phyloP scores from a whole-genome alignment of 106 monocot genomes.

The Acorus calamus region DNA sequence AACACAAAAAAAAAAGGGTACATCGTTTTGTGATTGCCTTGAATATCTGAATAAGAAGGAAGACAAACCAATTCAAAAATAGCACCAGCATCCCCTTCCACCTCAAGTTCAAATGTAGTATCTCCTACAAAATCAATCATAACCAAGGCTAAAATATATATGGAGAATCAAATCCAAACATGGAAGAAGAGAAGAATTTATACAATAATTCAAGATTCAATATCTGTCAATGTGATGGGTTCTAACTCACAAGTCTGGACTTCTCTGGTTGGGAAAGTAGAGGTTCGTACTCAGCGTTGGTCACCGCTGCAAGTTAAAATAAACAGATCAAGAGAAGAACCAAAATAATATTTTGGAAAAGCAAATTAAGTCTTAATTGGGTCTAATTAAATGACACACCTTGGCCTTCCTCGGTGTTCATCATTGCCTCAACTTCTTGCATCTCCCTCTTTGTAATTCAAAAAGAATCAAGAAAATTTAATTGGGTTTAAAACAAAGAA shows the following conservation, averaged over 20 bases:
- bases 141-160: neutral
- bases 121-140: constrained; percentile 28
- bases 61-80: constrained; percentile 62
- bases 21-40: constrained; percentile 32
- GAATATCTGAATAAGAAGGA: constrained; percentile 71
- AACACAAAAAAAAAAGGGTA: neutral
- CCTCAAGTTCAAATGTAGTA: constrained; percentile 57
- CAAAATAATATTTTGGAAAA: neutral
- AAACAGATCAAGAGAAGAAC: neutral
- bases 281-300: constrained; percentile 36
- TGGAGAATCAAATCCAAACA: neutral
- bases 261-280: constrained; percentile 39
- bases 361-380: too few species aligned
- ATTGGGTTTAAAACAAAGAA: neutral
- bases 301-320: constrained; percentile 11
- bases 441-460: too few species aligned
- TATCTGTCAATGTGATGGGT: neutral
- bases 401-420: too few species aligned
- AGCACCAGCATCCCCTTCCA: constrained; percentile 66
- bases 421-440: too few species aligned
- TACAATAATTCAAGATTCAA: neutral
- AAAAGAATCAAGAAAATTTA: neutral
- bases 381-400: too few species aligned
- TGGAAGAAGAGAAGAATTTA: neutral
- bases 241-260: constrained; percentile 36